These are phyloP conservation scores for Paramecium pentaurelia DNA, from an alignment of 73 alveolate genomes.

Conservation along the genomic window DNA sequence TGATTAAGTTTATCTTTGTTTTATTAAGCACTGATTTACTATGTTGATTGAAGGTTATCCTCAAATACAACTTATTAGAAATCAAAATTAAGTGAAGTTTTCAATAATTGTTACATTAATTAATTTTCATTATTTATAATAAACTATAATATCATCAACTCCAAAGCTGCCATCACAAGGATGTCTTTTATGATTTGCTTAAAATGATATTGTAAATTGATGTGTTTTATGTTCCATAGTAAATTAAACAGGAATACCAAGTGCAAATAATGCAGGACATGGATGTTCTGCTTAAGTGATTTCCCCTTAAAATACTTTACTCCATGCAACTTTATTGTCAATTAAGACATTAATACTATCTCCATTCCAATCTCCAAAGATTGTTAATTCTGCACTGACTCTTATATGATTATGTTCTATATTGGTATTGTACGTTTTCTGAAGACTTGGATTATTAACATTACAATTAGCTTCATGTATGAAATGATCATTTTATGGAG, in stretches of 20 bases:
- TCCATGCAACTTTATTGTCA: background rate
- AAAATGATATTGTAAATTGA: background rate
- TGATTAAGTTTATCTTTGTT: background rate
- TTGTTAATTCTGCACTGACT: background rate
- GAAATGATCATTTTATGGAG: background rate
- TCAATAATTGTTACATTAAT: background rate
- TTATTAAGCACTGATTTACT: background rate
- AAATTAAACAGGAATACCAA: background rate
- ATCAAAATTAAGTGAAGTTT: background rate
- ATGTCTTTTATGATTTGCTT: background rate
- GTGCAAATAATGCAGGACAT: background rate
- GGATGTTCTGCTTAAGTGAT: background rate
- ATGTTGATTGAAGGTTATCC: background rate
- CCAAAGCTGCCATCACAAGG: background rate
- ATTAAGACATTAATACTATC: background rate
- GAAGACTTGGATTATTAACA: background rate
- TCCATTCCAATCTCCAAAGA: slow-evolving; percentile 48
- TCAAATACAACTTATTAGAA: background rate
- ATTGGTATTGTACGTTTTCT: background rate
- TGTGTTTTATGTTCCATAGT: background rate
- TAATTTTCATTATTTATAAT: slow-evolving; percentile 3
- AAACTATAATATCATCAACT: slow-evolving; percentile 37
- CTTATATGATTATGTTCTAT: background rate
- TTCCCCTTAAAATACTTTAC: background rate
- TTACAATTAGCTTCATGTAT: slow-evolving; percentile 23